Conservation (phyloP, 2,329 filamentous ascomycete genomes). For the Colletotrichum tropicicola region DNA sequence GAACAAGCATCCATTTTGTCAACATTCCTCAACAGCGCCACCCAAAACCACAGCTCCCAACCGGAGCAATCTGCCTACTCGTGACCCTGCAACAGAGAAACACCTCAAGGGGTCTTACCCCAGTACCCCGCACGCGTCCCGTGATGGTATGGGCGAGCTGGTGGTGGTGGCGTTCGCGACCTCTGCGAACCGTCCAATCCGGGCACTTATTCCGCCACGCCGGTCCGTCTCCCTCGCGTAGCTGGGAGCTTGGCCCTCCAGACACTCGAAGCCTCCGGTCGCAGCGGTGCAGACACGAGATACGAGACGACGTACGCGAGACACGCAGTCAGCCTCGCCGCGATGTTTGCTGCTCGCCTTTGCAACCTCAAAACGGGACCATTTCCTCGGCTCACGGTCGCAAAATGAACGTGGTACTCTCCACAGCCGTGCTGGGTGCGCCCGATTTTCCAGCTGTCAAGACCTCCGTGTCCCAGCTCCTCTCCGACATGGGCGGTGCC, state of each 20-base stretch:
- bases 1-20: conserved; percentile 1
- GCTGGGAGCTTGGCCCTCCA: neutral
- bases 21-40: neutral
- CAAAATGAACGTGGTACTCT: neutral
- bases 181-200: conserved; percentile 1
- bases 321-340: neutral
- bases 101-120: conserved; percentile 1
- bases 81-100: neutral
- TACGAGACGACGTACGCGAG: neutral
- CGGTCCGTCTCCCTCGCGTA: neutral
- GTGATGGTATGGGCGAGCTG: conserved; percentile 4
- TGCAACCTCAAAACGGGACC: neutral
- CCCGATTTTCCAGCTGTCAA: neutral
- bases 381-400: neutral
- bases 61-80: no score
- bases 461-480: neutral
- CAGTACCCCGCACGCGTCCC: conserved; percentile 25
- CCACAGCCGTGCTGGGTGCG: neutral
- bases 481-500: conserved; percentile 14
- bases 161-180: neutral
- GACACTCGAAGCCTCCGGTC: conserved; percentile 1
- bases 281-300: conserved; percentile 6
- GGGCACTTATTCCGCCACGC: neutral
- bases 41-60: neutral
- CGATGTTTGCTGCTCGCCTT: neutral